These are phyloP conservation scores for Orbilia brochopaga DNA, from an alignment of 2,329 filamentous ascomycete species.

Conservation along the genomic window DNA sequence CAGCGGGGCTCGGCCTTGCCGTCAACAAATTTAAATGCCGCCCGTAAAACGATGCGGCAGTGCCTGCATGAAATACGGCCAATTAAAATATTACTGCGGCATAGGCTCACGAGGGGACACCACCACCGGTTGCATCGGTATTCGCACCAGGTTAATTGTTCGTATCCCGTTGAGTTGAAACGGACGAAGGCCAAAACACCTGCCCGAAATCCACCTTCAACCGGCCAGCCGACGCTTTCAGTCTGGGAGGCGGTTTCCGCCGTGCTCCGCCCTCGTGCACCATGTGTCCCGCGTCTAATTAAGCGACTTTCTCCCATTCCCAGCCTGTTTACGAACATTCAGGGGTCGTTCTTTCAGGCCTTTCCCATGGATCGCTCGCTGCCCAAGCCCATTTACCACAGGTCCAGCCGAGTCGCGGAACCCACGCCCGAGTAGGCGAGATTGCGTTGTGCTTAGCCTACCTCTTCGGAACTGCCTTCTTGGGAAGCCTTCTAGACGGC, in stretches of 20 bases:
- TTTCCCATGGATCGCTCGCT: constrained; percentile 49
- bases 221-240: constrained; percentile 10
- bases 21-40: constrained; percentile 4
- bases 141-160: constrained; percentile 9
- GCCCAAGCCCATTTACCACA: constrained; percentile 40
- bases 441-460: constrained; percentile 46
- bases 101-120: not conserved
- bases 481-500: constrained; percentile 49
- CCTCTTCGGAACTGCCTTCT: constrained; percentile 38
- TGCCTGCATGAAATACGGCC: constrained; percentile 25
- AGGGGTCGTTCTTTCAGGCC: constrained; percentile 6
- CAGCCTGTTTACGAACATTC: not conserved
- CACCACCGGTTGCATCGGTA: not conserved
- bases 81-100: not conserved
- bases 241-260: constrained; percentile 33
- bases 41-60: constrained; percentile 34
- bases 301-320: constrained; percentile 29
- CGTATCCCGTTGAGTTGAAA: constrained; percentile 8
- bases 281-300: constrained; percentile 46
- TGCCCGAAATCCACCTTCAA: constrained; percentile 10
- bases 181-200: constrained; percentile 16
- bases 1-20: constrained; percentile 32
- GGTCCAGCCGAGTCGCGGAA: constrained; percentile 46
- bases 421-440: constrained; percentile 36
- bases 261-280: constrained; percentile 33